Base-by-base conservation (phyloP, 768 basidiomycete genomes). In the Pleurotus tuber-regium region DNA sequence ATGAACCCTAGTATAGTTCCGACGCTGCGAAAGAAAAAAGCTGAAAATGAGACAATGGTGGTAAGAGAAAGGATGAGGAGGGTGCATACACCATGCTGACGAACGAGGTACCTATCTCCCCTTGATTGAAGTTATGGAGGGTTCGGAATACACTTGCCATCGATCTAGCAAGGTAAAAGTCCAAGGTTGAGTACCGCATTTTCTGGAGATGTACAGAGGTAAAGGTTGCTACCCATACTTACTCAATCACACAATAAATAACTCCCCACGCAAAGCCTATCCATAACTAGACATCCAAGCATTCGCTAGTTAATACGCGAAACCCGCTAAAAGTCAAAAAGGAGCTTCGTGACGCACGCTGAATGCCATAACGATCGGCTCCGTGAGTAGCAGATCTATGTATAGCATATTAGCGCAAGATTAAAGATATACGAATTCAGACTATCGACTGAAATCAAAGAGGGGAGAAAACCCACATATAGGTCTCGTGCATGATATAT, bases 231-330 rank as follows among this genome's bases (percentile, higher is more conserved):
- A 25, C 3, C 14, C 2, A 35, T 21, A 53, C 71, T 44, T 46
- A 79, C 76, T 78, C 76, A 14, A 82, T 69, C 57, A 84, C 66
- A 38, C 76, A 76, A 55, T 80, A 92, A 18, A 85, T 63, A 4
- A 89, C 78, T 0, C 89, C 89, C 89, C 89, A 92, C 0, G 79
- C 76, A 53, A 92, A 82, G 46, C 83, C 82, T 25, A 83, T 68
- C 86, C 84, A 86, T n/a, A 86, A 60, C 84, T 88, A 63, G 14
- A 29, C 9, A 33, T 9, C 14, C 7, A 52, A 21, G n/a, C n/a
- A n/a, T n/a, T n/a, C n/a, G n/a, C n/a, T n/a, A 50, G 29, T 29
- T 31, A 30, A 12, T 36, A 10, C 19, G n/a, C 35, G 19, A 16
- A 12, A 39, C 76, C 26, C 79, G 28, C 7, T 12, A 33, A n/a